Evolutionary conservation across 2,329 filamentous ascomycete genomes (phyloP).

Genomic region (Trichoderma sp.): DNA sequence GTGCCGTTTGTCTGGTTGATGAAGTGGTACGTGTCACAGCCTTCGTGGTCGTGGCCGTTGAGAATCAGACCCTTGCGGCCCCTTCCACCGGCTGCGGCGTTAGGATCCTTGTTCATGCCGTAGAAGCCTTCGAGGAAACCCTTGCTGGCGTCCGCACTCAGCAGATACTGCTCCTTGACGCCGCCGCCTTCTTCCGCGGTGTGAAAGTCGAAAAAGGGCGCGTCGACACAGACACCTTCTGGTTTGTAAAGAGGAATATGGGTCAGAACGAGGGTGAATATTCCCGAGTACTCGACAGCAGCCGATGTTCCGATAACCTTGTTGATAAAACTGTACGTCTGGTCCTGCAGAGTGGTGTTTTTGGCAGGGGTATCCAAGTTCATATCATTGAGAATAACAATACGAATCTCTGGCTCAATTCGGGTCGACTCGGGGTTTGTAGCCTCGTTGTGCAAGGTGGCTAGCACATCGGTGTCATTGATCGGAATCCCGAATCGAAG

Average conservation of each 20-base stretch:
- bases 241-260: constrained; percentile 90
- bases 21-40: constrained; percentile 88
- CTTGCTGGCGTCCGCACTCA: constrained; percentile 71
- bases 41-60: constrained; percentile 93
- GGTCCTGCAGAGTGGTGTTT: constrained; percentile 67
- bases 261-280: constrained; percentile 84
- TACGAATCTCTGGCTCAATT: constrained; percentile 70
- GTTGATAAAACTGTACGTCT: constrained; percentile 79
- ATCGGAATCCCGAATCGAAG: constrained; percentile 69
- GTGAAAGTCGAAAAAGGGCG: constrained; percentile 82
- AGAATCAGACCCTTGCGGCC: constrained; percentile 79
- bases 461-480: constrained; percentile 44
- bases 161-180: constrained; percentile 88
- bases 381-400: constrained; percentile 89
- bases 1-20: constrained; percentile 64
- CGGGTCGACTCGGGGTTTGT: constrained; percentile 52
- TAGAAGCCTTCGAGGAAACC: constrained; percentile 85
- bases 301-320: constrained; percentile 64
- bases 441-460: constrained; percentile 48
- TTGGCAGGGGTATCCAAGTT: constrained; percentile 86
- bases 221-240: constrained; percentile 79
- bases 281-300: constrained; percentile 63
- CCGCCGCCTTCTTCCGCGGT: constrained; percentile 66
- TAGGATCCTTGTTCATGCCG: constrained; percentile 68
- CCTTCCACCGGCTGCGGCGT: constrained; percentile 62